Evolutionary conservation across 169 alveolate species (phyloP), one percentile per base, ranked within the genome.

Genomic region (Eimeria praecox): DNA sequence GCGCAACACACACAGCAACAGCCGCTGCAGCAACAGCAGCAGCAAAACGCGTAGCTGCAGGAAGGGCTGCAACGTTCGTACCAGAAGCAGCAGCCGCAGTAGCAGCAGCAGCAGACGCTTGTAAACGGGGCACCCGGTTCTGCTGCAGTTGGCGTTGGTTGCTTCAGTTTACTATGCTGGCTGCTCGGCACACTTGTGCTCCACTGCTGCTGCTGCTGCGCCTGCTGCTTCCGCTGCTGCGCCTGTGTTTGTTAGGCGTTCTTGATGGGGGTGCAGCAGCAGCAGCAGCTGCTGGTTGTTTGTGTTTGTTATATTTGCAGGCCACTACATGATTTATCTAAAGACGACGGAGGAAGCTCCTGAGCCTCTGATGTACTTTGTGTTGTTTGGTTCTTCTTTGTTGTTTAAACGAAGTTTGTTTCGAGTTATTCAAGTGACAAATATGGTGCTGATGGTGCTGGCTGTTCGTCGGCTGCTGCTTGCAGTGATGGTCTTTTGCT

Each of bases 401-500:
- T 35, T 49, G 86, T 80, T 82, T 54, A 27, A 77, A 24, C 44
- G 85, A 18, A 8, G 71, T 6, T 46, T 83, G 56, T 30, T 78
- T 27, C 75, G 77, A 10, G 54, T 62, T 20, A 62, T 78, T 20
- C 78, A 78, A 30, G 66, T 59, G 49, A 56, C 80, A 52, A 93
- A 82, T 69, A 62, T 93, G 44, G 78, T 66, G 44, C 64, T 93
- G 46, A 93, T 93, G 52, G 80, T 93, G 27, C 40, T 93, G 56
- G 88, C 83, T 18, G 77, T 75, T 42, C 92, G 96, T 27, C 96
- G 93, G 40, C 87, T 93, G 86, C 77, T 93, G 75, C 96, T 62
- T 6, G 80, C 93, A 8, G 66, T 86, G 30, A 94, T 94, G 91
- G 83, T 85, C 35, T 94, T 94, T 56, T 71, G 78, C 85, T 86